These are phyloP conservation scores for Rhodotorula glutinis DNA, from an alignment of 1,284 basidiomycete species.

Conservation along the genomic window DNA sequence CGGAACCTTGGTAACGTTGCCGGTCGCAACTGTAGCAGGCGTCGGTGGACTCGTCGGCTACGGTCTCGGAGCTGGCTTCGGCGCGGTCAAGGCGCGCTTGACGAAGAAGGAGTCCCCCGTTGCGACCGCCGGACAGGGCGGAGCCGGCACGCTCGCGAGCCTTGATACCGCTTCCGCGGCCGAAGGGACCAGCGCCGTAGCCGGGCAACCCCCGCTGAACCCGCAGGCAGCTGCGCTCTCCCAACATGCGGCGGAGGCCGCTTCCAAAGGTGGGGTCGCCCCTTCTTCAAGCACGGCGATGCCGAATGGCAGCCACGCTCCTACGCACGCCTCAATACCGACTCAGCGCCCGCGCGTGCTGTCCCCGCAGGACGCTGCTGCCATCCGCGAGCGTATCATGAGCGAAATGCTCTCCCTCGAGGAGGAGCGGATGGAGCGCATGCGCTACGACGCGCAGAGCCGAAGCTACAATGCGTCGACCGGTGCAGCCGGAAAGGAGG, in stretches of 20 bases:
- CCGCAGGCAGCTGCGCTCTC: conserved; percentile 3
- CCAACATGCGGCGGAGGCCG: conserved; percentile 15
- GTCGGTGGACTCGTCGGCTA: conserved; percentile 45
- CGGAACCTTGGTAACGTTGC: conserved; percentile 43
- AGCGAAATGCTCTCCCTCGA: conserved; percentile 96
- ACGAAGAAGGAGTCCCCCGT: conserved; percentile 24
- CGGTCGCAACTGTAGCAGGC: conserved; percentile 43
- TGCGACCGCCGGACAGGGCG: conserved; percentile 30
- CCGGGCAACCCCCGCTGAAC: conserved; percentile 33
- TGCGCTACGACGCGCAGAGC: conserved; percentile 58
- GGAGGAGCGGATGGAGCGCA: conserved; percentile 92
- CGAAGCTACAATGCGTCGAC: conserved; percentile 11
- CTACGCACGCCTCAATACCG: conserved; percentile 24
- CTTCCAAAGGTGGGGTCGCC: background rate
- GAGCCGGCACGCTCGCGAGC: conserved; percentile 30
- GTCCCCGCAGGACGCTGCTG: conserved; percentile 74
- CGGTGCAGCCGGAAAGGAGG: conserved; percentile 27
- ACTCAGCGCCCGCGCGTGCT: conserved; percentile 51
- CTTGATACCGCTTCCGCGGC: conserved; percentile 40
- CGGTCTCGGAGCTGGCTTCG: conserved; percentile 42
- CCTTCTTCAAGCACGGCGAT: conserved; percentile 1
- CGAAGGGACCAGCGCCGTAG: conserved; percentile 37
- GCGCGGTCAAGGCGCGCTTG: conserved; percentile 28
- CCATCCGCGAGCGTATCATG: conserved; percentile 95
- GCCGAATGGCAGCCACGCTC: background rate